Base-by-base conservation (phyloP, 2,329 filamentous ascomycete species). In the Calonectria honghensis region DNA sequence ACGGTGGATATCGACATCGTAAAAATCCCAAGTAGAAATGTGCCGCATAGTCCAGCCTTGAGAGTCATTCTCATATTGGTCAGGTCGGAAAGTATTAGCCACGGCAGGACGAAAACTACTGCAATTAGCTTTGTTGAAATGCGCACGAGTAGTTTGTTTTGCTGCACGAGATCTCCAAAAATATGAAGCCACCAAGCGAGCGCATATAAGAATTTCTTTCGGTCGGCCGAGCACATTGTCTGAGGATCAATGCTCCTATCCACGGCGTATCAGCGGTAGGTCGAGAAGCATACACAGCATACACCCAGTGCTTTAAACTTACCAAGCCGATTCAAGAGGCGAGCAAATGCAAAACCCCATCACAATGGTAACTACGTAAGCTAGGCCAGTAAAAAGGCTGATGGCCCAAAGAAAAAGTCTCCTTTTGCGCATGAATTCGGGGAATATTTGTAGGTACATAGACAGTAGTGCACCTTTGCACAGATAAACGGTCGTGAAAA, bases 401-500 rank as follows among this genome's bases (percentile, higher is more conserved):
- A 29, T 59, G 20, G 29, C 31, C 54, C 54, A 59, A 24, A 59
- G 20, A 24, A 59, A 59, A 3, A 59, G 1, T 37, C 54, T 59
- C 18, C 54, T 32, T n/a, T 59, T 59, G 13, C 54, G 54, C 54
- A 37, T 59, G 20, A 59, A 59, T n/a, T 59, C 31, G 29, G 54
- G 54, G 16, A 59, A 59, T 37, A 37, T 59, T 32, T 59, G 27
- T 7, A 59, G 54, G 10, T 59, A 59, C 31, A 35, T 59, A n/a
- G 54, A 14, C 5, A 59, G 31, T 1, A 59, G 54, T 37, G 54
- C 54, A 5, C 29, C 54, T 24, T 59, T 59, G 31, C 54, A 59
- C 20, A 59, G 31, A 16, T 59, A 59, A n/a, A 59, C 29, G 16
- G 29, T 59, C 18, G 54, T 37, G 18, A 32, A n/a, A 24, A 59